Evolutionary conservation across 352 stramenopile genomes (phyloP), one percentile per base, ranked within the genome.

Genomic region (Pythium phragmitis): DNA sequence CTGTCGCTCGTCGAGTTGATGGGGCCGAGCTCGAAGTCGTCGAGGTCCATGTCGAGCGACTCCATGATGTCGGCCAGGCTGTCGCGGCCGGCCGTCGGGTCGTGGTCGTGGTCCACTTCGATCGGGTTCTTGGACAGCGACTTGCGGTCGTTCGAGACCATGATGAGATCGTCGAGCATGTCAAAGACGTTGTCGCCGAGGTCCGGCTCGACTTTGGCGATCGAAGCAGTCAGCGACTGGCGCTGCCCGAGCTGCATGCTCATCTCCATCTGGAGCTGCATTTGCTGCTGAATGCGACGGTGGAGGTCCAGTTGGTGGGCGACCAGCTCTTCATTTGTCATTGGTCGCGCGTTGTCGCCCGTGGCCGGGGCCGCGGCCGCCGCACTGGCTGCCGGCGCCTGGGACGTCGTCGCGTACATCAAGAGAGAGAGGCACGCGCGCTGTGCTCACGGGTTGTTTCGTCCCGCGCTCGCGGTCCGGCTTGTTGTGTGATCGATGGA

Each of bases 241-340:
- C 75, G 74, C 61, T 75, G 67, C 16, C 77, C 74, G 54, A 94
- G 70, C 65, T 92, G 80, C 63, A 87, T 63, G 61, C 77, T 92
- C 80, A 94, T 91, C 72, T 94, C 85, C 76, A 89, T 89, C 63
- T 94, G 85, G 34, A 92, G 62, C 69, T 92, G 80, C 82, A 94
- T 94, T 65, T 94, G 85, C 63, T 92, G 78, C 74, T 94, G 85
- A 48, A 94, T 94, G 60, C 88, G 84, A 64, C 87, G 83, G 75
- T 94, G 85, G 69, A 94, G 54, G 53, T 91, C 74, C 59, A 94
- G 72, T 71, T 94, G 85, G 57, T 91, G 85, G 63, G 82, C 80
- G 12, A 94, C 72, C 45, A 92, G 60, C 74, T 94, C 81, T 68
- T 91, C 81, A 63, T 89, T 80, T 46, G 73, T 91, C 82, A 93